Conservation (phyloP, 257 asterid species). For the Echites panduratus region DNA sequence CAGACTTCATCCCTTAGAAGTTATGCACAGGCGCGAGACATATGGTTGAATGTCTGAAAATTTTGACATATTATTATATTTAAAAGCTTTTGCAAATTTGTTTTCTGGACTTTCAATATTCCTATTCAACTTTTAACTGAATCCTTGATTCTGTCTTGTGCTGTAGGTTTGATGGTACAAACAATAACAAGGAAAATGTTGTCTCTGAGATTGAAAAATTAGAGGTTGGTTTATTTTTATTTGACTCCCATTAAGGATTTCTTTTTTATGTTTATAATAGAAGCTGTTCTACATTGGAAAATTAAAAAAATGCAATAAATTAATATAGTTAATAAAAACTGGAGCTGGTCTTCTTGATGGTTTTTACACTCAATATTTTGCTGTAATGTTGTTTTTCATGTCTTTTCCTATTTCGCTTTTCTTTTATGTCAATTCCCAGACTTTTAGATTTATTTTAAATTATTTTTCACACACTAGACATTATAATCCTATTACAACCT, state of each 20-base stretch:
- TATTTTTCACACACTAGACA: background rate
- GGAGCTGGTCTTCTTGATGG: background rate
- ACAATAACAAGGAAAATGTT: constrained; percentile 33
- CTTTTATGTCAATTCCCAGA: background rate
- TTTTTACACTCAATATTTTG: too few relatives aligned
- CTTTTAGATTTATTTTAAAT: background rate
- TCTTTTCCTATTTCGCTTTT: background rate
- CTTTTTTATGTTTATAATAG: background rate
- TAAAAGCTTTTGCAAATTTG: background rate
- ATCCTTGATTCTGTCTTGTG: constrained; percentile 1
- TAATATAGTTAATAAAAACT: too few relatives aligned
- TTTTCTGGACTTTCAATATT: background rate
- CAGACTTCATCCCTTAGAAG: background rate
- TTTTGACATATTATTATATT: too few relatives aligned
- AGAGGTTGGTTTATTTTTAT: constrained; percentile 45
- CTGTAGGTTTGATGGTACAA: constrained; percentile 54
- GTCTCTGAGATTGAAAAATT: constrained; percentile 53
- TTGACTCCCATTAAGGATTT: background rate
- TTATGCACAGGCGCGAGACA: background rate
- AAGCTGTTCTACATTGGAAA: background rate
- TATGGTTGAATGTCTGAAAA: too few relatives aligned
- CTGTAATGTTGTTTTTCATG: too few relatives aligned
- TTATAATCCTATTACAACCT: background rate
- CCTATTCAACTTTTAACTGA: background rate
- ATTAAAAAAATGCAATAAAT: too few relatives aligned